Evolutionary conservation across 2,329 filamentous ascomycete genomes (phyloP), one percentile per base, ranked within the genome.

Genomic region (Phyllosticta ampelicida): DNA sequence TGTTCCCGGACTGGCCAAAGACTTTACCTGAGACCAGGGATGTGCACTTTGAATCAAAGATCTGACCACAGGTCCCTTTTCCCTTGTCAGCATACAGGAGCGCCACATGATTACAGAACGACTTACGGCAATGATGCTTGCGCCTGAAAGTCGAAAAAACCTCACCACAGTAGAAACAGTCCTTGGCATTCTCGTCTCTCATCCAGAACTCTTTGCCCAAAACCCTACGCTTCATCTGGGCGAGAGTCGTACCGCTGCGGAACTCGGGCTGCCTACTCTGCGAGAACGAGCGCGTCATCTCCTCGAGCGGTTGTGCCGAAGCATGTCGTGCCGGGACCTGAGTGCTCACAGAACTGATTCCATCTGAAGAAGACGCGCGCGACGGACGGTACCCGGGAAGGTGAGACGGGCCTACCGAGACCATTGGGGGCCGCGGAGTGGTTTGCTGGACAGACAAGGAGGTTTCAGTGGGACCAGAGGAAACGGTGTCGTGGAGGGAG

Each of bases 121-220:
- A 52, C 55, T 48, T 52, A 57, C 95, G 85, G 71, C 94, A 99
- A 72, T 99, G 94, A 70, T 99, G 94, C 69, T 99, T 99, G 63
- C 94, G 84, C 60, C 94, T 83, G 69, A 97, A 97, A 1, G 92
- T 94, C 0, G 90, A 90, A 68, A 99, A 99, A 1, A 88, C 82
- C 60, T 89, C 87, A 51, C 89, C 89, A 66, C 94, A 99, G 51
- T 89, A 83, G 69, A 96, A 99, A 68, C 94, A 99, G 66, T 96
- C 92, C 69, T 95, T 97, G 60, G 92, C 95, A 62, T 95, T 96
- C 68, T 97, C 94, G 69, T 99, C 94, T 60, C 90, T 89, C 94
- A 99, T 99, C 94, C 92, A 97, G 65, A 96, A 97, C 65, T 97
- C 91, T 67, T 91, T 94, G 70, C 89, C 95, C 51, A 97, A 75